These are phyloP conservation scores for Cornus kousa DNA, from an alignment of 148 eudicot species.

Conservation along the genomic window DNA sequence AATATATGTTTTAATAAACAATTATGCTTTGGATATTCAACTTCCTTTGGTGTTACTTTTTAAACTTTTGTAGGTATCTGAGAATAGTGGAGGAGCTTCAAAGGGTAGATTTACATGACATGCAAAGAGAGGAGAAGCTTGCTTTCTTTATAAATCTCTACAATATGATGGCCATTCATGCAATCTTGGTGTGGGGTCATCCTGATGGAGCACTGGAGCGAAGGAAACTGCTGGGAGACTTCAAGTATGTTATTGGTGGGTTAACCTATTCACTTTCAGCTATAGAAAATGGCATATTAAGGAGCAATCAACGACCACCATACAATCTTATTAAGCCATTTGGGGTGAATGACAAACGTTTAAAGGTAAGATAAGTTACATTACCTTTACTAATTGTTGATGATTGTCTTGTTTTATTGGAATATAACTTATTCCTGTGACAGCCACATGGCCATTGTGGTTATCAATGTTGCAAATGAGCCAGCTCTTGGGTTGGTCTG, in stretches of 20 bases:
- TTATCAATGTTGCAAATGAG: not conserved
- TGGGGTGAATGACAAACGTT: constrained; percentile 38
- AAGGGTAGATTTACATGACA: constrained; percentile 33
- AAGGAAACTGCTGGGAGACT: constrained; percentile 43
- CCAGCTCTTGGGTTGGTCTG: too few relatives aligned
- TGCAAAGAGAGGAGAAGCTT: constrained; percentile 50
- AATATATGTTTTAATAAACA: not conserved
- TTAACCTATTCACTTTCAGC: constrained; percentile 49
- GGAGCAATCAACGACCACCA: constrained; percentile 54
- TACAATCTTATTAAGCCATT: constrained; percentile 52
- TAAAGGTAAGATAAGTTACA: constrained; percentile 26
- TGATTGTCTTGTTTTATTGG: not conserved
- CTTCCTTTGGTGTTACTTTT: not conserved
- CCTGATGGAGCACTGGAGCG: constrained; percentile 49
- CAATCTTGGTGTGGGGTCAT: constrained; percentile 43
- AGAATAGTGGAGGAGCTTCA: constrained; percentile 55
- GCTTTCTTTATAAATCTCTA: constrained; percentile 50
- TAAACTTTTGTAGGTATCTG: constrained; percentile 32
- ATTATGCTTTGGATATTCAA: not conserved
- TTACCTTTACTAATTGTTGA: not conserved
- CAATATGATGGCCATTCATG: constrained; percentile 58
- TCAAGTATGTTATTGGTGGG: constrained; percentile 55
- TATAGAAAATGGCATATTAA: constrained; percentile 49
- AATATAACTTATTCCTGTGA: not conserved
- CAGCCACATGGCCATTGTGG: not conserved